Evolutionary conservation across 805 yeast species (phyloP).

Genomic region (Komagataella ulmi): DNA sequence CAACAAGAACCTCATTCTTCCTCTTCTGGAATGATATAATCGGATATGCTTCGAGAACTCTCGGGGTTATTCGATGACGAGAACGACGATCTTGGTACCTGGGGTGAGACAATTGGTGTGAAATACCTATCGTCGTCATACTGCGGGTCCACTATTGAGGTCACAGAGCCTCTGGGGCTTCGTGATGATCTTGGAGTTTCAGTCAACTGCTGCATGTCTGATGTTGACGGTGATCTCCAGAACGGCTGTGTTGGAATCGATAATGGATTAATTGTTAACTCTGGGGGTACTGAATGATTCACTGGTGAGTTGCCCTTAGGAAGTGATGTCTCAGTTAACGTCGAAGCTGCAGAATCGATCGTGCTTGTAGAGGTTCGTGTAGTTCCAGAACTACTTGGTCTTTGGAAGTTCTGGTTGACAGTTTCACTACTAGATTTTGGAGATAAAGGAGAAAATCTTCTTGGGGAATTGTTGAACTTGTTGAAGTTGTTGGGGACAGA

Average conservation of each 20-base stretch:
- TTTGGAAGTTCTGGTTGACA: background rate
- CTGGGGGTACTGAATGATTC: background rate
- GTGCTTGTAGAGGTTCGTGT: background rate
- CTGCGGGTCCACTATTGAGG: conserved; percentile 38
- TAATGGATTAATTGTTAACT: background rate
- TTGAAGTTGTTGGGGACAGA: background rate
- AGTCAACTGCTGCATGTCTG: conserved; percentile 3
- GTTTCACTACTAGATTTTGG: background rate
- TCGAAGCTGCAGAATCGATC: background rate
- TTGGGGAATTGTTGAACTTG: background rate
- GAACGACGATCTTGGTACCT: background rate
- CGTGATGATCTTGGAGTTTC: conserved; percentile 27
- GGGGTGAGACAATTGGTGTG: background rate
- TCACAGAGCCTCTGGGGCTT: conserved; percentile 47
- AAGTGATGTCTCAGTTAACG: background rate
- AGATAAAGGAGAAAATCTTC: background rate
- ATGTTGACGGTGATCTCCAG: background rate
- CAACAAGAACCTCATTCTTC: background rate
- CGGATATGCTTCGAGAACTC: background rate
- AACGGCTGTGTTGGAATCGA: background rate
- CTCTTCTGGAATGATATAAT: background rate
- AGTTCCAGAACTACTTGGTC: background rate
- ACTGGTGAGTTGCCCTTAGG: background rate
- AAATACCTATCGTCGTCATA: conserved; percentile 10
- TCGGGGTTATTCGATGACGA: background rate